phyloP scores from a whole-genome alignment of 2,329 filamentous ascomycete genomes.

The Fusarium zealandicum region DNA sequence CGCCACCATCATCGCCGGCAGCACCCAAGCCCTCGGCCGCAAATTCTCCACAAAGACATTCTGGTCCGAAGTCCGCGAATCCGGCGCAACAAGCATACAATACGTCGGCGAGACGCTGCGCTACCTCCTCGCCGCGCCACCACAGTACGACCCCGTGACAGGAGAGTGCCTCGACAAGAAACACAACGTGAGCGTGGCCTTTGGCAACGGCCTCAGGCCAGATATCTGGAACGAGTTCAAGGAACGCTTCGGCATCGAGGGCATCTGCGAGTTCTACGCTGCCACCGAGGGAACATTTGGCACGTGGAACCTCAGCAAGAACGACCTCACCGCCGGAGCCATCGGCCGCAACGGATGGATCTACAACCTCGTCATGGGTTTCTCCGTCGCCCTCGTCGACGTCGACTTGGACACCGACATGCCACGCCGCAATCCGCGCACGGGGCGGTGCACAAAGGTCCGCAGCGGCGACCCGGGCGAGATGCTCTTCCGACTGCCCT shows the following conservation, averaged over 20 bases:
- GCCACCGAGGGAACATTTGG: constrained; percentile 75
- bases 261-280: constrained; percentile 82
- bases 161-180: constrained; percentile 74
- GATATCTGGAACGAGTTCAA: constrained; percentile 89
- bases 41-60: constrained; percentile 81
- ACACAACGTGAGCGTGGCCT: constrained; percentile 76
- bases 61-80: constrained; percentile 77
- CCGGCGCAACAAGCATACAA: constrained; percentile 77
- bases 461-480: constrained; percentile 73
- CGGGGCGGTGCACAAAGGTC: constrained; percentile 71
- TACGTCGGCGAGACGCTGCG: constrained; percentile 90
- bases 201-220: constrained; percentile 85
- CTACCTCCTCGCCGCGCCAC: constrained; percentile 75
- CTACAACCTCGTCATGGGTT: constrained; percentile 60
- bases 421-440: constrained; percentile 71
- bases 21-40: constrained; percentile 74
- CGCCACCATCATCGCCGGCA: constrained; percentile 65
- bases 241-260: constrained; percentile 76
- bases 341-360: constrained; percentile 77
- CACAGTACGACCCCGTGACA: constrained; percentile 66
- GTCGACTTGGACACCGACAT: constrained; percentile 75
- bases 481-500: constrained; percentile 74
- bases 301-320: constrained; percentile 76
- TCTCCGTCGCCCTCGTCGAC: constrained; percentile 65
- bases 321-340: constrained; percentile 77